Base-by-base conservation (phyloP, 495 filamentous ascomycete species). In the Penicillium ucsense region DNA sequence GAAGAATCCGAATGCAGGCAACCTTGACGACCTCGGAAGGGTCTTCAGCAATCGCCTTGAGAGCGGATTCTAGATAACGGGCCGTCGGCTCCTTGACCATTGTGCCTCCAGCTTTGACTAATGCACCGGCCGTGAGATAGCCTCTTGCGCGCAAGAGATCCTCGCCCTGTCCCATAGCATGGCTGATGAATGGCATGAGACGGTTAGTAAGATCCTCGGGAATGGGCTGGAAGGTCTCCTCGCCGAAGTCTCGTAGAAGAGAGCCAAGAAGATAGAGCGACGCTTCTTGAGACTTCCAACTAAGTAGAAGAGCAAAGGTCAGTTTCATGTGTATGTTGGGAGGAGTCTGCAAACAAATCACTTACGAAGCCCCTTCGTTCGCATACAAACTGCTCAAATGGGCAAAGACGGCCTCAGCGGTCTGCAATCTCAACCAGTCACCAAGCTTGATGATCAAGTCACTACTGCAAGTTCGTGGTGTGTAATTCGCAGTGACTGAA, bases 401-500 rank as follows among this genome's bases (percentile, higher is more conserved):
- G 3, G 78, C 75, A 33, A 88, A 78, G 31, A 95, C 72, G 5
- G 80, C 86, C 52, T 94, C 85, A 4, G 88, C 68, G 3, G 85
- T 80, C 28, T 75, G 72, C 30, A 72, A 67, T 47, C 79, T 77
- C 34, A 94, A 74, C 86, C 90, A 95, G 62, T 95, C 90, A 27
- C 85, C 88, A n/a, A 94, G 70, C 66, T 95, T 96, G 61, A 94
- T 85, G 6, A 92, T 75, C 29, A 97, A 72, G 59, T 95, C 91
- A 30, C 89, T 89, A 56, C 87, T 89, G 41, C 91, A 91, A 8
- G 86, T 94, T 42, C 92, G 78, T 30, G 92, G 86, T 3, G 91
- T 94, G 62, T 95, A 98, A 60, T 97, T 96, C 28, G 90, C 85
- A n/a, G 89, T 95, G 41, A 96, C 83, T 8, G 88, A 88, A 3